Percentiles rank a stretch among this genome's conserved stretches.
These are phyloP conservation scores for Berberis thunbergii DNA, from an alignment of 164 flowering plant species.

Conservation along the genomic window DNA sequence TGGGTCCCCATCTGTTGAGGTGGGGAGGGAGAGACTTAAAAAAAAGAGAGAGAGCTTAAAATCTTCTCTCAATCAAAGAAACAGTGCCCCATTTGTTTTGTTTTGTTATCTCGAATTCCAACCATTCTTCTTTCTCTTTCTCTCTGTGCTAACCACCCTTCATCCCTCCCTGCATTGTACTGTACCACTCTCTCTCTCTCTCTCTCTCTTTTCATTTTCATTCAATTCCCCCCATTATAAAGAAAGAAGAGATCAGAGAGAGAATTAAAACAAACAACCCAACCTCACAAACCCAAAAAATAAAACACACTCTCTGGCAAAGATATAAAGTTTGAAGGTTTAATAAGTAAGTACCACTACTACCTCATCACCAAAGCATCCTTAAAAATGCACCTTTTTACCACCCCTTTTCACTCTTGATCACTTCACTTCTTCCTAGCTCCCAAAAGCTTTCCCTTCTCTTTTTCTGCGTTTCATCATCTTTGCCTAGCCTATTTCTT, in stretches of 20 bases:
- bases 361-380: constrained; percentile 28
- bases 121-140: constrained; percentile 21
- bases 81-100: neutral
- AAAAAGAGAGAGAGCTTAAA: constrained; percentile 12
- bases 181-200: constrained; percentile 1
- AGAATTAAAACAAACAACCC: neutral
- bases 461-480: constrained; percentile 9
- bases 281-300: constrained; percentile 10
- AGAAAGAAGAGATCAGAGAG: too few species aligned
- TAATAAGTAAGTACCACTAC: too few species aligned
- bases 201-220: constrained; percentile 4
- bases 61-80: neutral
- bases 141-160: constrained; percentile 15
- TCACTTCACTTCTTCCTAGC: constrained; percentile 26
- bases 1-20: constrained; percentile 21
- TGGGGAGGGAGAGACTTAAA: constrained; percentile 1
- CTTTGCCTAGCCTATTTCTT: constrained; percentile 1
- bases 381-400: constrained; percentile 34
- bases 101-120: constrained; percentile 49
- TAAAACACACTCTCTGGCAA: neutral
- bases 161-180: constrained; percentile 2
- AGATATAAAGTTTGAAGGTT: too few species aligned
- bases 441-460: constrained; percentile 17
- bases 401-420: constrained; percentile 29
- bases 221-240: too few species aligned